Evolutionary conservation across 148 eudicot genomes (phyloP), one percentile per base, ranked within the genome.

Genomic region (Camellia lanceoleosa): DNA sequence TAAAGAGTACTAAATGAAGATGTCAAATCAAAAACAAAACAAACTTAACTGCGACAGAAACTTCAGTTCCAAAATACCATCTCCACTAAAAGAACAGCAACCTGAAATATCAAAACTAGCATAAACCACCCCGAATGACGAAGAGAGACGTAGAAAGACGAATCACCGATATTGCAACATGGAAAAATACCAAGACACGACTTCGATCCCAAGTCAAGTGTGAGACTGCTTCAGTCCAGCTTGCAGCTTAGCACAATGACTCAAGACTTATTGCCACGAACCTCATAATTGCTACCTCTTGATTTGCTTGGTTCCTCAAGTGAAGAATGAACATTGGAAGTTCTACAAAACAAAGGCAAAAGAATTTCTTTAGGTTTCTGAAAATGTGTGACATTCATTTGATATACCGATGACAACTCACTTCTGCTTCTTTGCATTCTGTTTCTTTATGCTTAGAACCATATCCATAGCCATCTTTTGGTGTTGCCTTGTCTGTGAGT

Each of bases 401-500:
- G 43, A 68, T 69, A 19, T 74, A 68, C 54, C 41, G 68, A 75
- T 30, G 43, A 41, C 16, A 60, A 84, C 92, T 87, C 81, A 93
- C 98, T 87, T 93, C 75, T 83, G 91, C 80, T 83, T 90, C 91
- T 91, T 92, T 60, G 82, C 83, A 83, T 87, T 88, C 70, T 88
- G 91, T 88, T 88, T 84, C 80, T 95, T 93, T 83, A 91, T 91
- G 83, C 84, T 86, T 59, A 85, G 83, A 78, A 88, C 98, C 89
- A 91, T 88, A 80, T 93, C 98, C 88, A 91, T 89, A 49, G 97
- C 83, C 91, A 82, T 88, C 47, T 84, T 85, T 83, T 93, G 97
- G 84, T 93, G 98, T 71, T 93, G 96, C 74, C 90, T 86, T 55
- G 98, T 89, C 74, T 95, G 98, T 38, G 94, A 88, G 84, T 95